Conservation (phyloP, 768 basidiomycete genomes). For the Naganishia kalamii region DNA sequence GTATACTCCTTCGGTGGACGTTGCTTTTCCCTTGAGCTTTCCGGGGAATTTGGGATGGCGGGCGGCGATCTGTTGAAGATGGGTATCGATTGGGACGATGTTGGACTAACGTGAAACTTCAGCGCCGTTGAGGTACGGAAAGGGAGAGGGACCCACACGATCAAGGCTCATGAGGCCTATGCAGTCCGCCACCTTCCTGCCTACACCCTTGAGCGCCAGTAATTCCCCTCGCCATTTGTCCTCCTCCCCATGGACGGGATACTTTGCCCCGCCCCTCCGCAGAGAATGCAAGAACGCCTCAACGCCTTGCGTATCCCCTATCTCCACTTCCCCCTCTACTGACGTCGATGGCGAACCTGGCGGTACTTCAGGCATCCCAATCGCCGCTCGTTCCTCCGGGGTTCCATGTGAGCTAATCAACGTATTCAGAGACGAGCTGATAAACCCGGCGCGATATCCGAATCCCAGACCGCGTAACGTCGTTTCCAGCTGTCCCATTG, state of each 20-base stretch:
- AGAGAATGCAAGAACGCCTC: background rate
- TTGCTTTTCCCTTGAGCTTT: conserved; percentile 36
- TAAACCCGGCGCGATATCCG: conserved; percentile 88
- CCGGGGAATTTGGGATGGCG: conserved; percentile 43
- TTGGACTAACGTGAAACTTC: conserved; percentile 54
- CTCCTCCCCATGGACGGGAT: background rate
- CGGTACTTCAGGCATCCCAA: background rate
- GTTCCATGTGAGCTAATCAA: conserved; percentile 22
- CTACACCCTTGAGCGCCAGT: conserved; percentile 79
- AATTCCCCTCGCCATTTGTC: conserved; percentile 57
- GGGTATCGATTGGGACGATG: conserved; percentile 91
- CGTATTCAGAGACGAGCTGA: conserved; percentile 49
- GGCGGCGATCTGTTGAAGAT: conserved; percentile 79
- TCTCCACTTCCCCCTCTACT: background rate
- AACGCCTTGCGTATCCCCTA: background rate
- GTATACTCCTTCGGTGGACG: conserved; percentile 38
- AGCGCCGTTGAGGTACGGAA: conserved; percentile 22
- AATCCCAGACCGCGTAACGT: conserved; percentile 78
- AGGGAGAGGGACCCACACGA: conserved; percentile 54
- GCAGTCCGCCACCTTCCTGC: conserved; percentile 95
- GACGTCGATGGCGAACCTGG: too few relatives aligned
- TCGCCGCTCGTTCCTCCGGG: background rate
- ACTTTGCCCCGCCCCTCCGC: background rate
- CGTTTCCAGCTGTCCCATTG: conserved; percentile 49
- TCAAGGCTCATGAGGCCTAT: conserved; percentile 85